Evolutionary conservation across 106 monocot genomes (phyloP).

Genomic region (Apostasia ramifera): DNA sequence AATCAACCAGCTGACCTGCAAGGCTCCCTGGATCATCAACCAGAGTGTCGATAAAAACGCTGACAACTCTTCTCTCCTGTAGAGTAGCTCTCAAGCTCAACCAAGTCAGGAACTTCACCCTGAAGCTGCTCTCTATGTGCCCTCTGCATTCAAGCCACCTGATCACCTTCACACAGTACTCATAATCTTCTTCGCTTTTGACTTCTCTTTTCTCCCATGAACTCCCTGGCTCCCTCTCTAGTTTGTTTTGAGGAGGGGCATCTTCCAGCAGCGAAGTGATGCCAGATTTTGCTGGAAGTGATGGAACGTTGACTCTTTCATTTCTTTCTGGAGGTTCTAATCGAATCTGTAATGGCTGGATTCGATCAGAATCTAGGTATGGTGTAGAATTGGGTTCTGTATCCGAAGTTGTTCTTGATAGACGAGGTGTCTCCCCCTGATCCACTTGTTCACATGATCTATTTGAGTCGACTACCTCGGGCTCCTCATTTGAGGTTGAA

Average conservation of each 20-base stretch:
- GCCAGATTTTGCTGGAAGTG: not conserved
- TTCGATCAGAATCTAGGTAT: too few species aligned
- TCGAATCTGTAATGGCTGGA: too few species aligned
- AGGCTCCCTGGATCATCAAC: slow-evolving; percentile 79
- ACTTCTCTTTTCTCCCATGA: slow-evolving; percentile 31
- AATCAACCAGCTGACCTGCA: slow-evolving; percentile 76
- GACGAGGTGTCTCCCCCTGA: too few species aligned
- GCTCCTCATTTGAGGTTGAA: too few species aligned
- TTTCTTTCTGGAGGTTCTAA: too few species aligned
- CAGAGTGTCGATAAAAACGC: slow-evolving; percentile 65
- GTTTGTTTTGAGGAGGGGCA: not conserved
- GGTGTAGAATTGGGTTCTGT: too few species aligned
- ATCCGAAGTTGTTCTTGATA: too few species aligned
- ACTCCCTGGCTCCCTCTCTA: slow-evolving; percentile 25
- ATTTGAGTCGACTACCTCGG: too few species aligned
- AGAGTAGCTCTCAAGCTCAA: slow-evolving; percentile 71
- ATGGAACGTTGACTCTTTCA: too few species aligned
- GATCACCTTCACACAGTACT: slow-evolving; percentile 67
- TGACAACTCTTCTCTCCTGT: slow-evolving; percentile 76
- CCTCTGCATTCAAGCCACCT: slow-evolving; percentile 61
- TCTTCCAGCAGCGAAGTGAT: not conserved
- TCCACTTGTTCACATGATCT: too few species aligned
- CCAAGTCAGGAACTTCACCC: slow-evolving; percentile 93
- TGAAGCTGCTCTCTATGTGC: slow-evolving; percentile 64
- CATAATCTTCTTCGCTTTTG: slow-evolving; percentile 28